Percentiles rank a stretch among this genome's conserved stretches.
These are phyloP conservation scores for Naganishia antarctica DNA, from an alignment of 768 basidiomycete genomes.

Conservation along the genomic window DNA sequence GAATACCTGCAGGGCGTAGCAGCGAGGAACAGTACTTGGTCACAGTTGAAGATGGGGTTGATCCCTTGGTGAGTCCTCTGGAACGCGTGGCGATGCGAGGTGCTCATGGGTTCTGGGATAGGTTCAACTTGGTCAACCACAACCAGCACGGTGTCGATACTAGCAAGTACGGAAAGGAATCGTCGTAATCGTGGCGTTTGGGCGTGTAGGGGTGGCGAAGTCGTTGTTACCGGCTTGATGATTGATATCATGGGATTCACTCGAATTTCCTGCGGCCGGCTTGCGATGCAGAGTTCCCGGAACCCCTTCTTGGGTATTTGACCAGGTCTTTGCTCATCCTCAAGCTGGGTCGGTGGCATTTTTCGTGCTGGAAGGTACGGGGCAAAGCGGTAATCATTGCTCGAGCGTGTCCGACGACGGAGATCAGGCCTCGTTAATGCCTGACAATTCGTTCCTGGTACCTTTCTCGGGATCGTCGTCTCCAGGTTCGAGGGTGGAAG, in stretches of 20 bases:
- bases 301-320: no score
- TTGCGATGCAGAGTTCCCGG: no score
- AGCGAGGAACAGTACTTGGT: constrained; percentile 80
- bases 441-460: constrained; percentile 44
- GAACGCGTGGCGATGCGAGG: neutral
- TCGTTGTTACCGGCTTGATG: no score
- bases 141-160: constrained; percentile 77
- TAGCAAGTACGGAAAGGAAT: constrained; percentile 60
- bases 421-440: no score
- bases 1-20: constrained; percentile 82
- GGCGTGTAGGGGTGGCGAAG: no score
- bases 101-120: constrained; percentile 41
- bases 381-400: no score
- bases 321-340: no score
- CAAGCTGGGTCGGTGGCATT: no score
- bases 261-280: no score
- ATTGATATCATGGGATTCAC: neutral
- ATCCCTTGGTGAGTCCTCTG: constrained; percentile 65
- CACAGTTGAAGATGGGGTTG: constrained; percentile 82
- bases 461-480: constrained; percentile 40
- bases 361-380: no score
- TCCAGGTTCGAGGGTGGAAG: constrained; percentile 39
- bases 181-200: neutral
- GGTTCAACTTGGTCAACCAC: constrained; percentile 95
- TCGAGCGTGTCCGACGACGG: no score